Evolutionary conservation across 2,329 filamentous ascomycete genomes (phyloP).

Genomic region (Coniochaeta ligniaria): DNA sequence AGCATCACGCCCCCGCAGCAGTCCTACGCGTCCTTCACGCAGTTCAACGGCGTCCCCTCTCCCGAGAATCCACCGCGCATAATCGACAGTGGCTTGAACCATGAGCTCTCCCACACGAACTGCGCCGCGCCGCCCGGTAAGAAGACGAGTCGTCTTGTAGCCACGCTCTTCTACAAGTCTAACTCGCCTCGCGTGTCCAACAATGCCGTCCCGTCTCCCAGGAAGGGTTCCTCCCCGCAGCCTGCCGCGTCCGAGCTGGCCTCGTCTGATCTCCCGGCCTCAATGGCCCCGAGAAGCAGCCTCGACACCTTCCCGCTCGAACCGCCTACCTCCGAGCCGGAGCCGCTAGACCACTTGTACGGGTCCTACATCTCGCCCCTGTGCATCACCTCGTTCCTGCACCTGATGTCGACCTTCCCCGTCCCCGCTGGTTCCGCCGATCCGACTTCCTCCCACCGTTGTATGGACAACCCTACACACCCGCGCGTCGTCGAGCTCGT

Average conservation of each 20-base stretch:
- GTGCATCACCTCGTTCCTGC: conserved; percentile 58
- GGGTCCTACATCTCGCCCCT: conserved; percentile 59
- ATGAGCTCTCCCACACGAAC: conserved; percentile 56
- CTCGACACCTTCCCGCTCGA: conserved; percentile 54
- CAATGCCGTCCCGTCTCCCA: conserved; percentile 26
- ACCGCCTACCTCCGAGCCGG: conserved; percentile 45
- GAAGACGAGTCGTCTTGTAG: conserved; percentile 45
- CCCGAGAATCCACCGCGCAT: conserved; percentile 51
- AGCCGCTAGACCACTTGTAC: conserved; percentile 58
- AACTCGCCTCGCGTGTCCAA: conserved; percentile 21
- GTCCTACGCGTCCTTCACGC: conserved; percentile 24
- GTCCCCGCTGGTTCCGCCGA: conserved; percentile 42
- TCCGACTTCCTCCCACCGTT: conserved; percentile 55
- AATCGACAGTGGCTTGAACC: conserved; percentile 54
- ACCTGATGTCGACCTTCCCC: conserved; percentile 58
- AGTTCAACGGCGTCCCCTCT: conserved; percentile 55
- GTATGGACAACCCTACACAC: conserved; percentile 52
- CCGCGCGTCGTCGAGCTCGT: conserved; percentile 61
- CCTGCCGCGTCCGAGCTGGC: conserved; percentile 22
- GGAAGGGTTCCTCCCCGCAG: conserved; percentile 24
- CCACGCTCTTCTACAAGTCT: conserved; percentile 57
- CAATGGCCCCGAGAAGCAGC: conserved; percentile 53
- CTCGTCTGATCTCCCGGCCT: conserved; percentile 35
- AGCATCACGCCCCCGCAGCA: conserved; percentile 26
- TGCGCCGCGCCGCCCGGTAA: conserved; percentile 47